Evolutionary conservation across 75 land plant species (phyloP).

Genomic region (Azolla pinnata): DNA sequence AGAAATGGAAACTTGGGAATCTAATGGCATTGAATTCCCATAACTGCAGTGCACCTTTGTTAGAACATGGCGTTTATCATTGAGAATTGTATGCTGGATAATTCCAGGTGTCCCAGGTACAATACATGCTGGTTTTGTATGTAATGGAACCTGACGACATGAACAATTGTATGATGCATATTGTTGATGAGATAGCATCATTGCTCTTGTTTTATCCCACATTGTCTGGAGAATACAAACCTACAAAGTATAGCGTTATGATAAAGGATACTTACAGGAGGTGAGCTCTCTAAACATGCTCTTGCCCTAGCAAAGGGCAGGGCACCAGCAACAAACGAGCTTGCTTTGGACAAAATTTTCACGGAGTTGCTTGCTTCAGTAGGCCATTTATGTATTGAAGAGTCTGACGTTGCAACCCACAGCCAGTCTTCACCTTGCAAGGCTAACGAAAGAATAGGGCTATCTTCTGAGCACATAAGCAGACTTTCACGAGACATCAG

Average conservation of each 20-base stretch:
- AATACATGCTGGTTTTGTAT: conserved; percentile 51
- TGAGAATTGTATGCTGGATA: conserved; percentile 78
- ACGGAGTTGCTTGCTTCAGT: conserved; percentile 60
- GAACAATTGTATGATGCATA: no score
- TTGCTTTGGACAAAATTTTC: conserved; percentile 71
- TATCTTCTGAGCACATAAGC: conserved; percentile 64
- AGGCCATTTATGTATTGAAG: conserved; percentile 80
- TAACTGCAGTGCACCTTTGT: no score
- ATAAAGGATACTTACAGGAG: conserved; percentile 85
- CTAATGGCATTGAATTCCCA: background rate
- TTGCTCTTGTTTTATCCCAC: no score
- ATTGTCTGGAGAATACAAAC: no score
- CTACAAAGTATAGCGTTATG: no score
- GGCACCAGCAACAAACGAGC: conserved; percentile 87
- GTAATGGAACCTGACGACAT: conserved; percentile 70
- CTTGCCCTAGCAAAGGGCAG: conserved; percentile 88
- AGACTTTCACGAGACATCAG: conserved; percentile 73
- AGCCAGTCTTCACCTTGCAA: conserved; percentile 78
- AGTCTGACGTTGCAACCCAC: conserved; percentile 92
- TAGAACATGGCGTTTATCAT: conserved; percentile 82
- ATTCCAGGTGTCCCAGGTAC: conserved; percentile 79
- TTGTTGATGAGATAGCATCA: background rate
- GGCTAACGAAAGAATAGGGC: conserved; percentile 65
- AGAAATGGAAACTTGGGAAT: background rate
- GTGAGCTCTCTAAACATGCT: conserved; percentile 81